Evolutionary conservation across 2,329 filamentous ascomycete genomes (phyloP).

Genomic region (Aspergillus tamarii): DNA sequence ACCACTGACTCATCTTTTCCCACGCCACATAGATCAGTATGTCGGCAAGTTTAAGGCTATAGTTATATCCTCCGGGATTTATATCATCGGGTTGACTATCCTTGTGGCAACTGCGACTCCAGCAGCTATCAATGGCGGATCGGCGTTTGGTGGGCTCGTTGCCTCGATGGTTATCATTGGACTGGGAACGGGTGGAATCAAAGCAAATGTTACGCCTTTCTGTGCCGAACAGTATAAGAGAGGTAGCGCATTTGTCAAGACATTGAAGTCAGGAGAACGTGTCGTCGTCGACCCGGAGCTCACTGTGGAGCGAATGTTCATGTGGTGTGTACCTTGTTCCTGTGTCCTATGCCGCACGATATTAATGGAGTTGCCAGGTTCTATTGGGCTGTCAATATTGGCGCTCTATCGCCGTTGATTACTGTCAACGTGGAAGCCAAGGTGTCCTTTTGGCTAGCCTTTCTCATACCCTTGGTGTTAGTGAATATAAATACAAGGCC

Average conservation of each 20-base stretch:
- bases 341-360: background rate
- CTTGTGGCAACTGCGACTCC: slow-evolving; percentile 28
- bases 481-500: background rate
- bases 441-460: slow-evolving; percentile 65
- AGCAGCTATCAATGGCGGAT: background rate
- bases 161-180: slow-evolving; percentile 2
- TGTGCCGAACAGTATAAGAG: slow-evolving; percentile 61
- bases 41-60: slow-evolving; percentile 59
- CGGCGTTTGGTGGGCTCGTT: background rate
- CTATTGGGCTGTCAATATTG: slow-evolving; percentile 68
- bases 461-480: slow-evolving; percentile 54
- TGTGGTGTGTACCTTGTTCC: slow-evolving; percentile 50
- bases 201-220: slow-evolving; percentile 55
- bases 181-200: slow-evolving; percentile 2
- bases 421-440: slow-evolving; percentile 62
- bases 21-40: slow-evolving; percentile 48
- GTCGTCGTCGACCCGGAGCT: slow-evolving; percentile 65
- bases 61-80: slow-evolving; percentile 52
- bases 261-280: slow-evolving; percentile 41
- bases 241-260: slow-evolving; percentile 26
- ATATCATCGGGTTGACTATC: slow-evolving; percentile 55
- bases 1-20: background rate
- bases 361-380: slow-evolving; percentile 31
- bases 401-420: slow-evolving; percentile 57
- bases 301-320: slow-evolving; percentile 63